Evolutionary conservation across 179 eudicot species (phyloP), one percentile per base, ranked within the genome.

Genomic region (Camellia oleifera): DNA sequence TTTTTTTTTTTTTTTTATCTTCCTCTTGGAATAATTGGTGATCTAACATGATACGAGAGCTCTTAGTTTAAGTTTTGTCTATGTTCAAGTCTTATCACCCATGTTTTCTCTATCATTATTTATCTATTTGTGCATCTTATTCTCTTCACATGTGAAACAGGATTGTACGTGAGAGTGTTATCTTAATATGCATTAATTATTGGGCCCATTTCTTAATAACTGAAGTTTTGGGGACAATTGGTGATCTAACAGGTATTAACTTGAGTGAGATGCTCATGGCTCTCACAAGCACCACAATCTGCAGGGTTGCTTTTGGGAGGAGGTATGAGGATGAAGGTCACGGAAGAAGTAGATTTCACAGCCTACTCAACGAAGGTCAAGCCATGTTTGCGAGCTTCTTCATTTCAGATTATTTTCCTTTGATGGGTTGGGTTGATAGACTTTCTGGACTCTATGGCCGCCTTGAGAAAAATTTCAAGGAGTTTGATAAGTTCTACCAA

Each of bases 261-360:
- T 53, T 84, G 78, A 81, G 77, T 17, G 80, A 69, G 61, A 62
- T 23, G 15, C 20, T 75, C 3, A 14, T 75, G 50, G 14, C 42
- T 54, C 77, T 84, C 4, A 61, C 87, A 0, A 84, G 77, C 15
- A 61, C 58, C 8, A 26, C 69, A 3, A 75, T 82, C 15, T 72
- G 66, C 53, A 79, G 72, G 53, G 76, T 77, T 69, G 83, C 85
- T 13, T 85, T 85, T 15, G 87, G 87, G 62, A 82, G 63, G 73
- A 75, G 84, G 45, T 84, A 64, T 32, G 87, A 81, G 1, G 64
- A 45, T 8, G 79, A 77, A 15, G 67, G 57, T 1, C 12, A 15
- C 7, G 79, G 66, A 46, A 72, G 74, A 40, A 75, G 46, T 11
- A 71, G 12, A 14, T 72, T 84, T 9, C 23, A 68, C 11, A 66